Conservation (phyloP, 2,329 filamentous ascomycete species). For the Colletotrichum sp. region DNA sequence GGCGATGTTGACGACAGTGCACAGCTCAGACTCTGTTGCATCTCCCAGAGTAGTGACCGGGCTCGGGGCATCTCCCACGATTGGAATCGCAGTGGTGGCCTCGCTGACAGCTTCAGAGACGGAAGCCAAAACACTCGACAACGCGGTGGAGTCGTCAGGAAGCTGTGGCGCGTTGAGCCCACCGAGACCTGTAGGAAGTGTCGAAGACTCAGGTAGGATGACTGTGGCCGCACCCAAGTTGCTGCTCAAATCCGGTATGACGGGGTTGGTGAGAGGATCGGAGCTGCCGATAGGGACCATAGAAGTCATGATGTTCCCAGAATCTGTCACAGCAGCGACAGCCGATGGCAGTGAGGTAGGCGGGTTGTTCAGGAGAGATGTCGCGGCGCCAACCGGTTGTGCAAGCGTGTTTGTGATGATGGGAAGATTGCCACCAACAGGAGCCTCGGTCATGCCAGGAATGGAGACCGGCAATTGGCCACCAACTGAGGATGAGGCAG, state of each 20-base stretch:
- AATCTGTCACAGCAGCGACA: background rate
- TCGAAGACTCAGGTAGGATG: background rate
- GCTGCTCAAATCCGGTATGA: background rate
- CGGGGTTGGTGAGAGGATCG: background rate
- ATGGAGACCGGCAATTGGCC: background rate
- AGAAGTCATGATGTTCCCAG: background rate
- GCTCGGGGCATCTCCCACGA: background rate
- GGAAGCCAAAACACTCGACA: background rate
- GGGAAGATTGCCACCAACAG: background rate
- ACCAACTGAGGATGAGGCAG: background rate
- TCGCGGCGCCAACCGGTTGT: background rate
- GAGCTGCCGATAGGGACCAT: background rate
- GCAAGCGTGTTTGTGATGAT: background rate
- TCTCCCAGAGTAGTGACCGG: background rate
- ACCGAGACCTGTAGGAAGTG: background rate
- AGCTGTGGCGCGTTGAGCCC: conserved; percentile 3
- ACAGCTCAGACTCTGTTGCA: background rate
- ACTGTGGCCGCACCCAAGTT: background rate
- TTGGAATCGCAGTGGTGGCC: background rate
- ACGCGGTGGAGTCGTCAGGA: background rate
- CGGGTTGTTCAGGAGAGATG: background rate
- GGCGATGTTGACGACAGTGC: background rate
- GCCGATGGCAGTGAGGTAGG: background rate
- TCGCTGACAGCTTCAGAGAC: background rate
- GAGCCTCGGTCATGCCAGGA: background rate